phyloP scores from a whole-genome alignment of 306 rosid species.

The Biancaea sappan region DNA sequence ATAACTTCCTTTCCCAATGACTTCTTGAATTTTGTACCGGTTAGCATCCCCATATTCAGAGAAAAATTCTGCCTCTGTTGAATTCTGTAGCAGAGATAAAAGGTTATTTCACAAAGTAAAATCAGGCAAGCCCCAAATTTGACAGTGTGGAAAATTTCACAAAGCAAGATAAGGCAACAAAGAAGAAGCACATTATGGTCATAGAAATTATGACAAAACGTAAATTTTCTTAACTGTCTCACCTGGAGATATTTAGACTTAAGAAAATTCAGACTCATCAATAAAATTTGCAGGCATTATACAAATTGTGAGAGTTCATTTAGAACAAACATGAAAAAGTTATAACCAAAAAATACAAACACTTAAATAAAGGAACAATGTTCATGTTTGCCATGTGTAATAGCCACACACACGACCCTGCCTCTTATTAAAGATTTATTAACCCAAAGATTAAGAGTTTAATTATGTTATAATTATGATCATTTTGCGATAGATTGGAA shows the following conservation, averaged over 20 bases:
- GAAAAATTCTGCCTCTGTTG: slow-evolving; percentile 86
- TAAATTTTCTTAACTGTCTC: background rate
- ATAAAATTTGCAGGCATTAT: background rate
- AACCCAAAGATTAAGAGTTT: background rate
- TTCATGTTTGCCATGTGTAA: background rate
- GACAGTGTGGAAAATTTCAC: background rate
- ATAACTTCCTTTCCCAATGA: slow-evolving; percentile 96
- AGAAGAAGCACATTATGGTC: background rate
- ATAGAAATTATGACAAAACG: background rate
- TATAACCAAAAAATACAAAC: background rate
- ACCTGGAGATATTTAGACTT: background rate
- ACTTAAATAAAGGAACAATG: background rate
- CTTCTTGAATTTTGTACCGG: slow-evolving; percentile 92
- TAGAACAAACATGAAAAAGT: slow-evolving; percentile 2
- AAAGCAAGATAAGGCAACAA: slow-evolving; percentile 18
- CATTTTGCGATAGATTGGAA: background rate
- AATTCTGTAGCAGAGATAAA: slow-evolving; percentile 54
- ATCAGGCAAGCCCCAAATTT: slow-evolving; percentile 22
- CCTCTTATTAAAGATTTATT: slow-evolving; percentile 7
- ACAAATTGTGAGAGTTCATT: background rate
- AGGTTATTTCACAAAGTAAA: slow-evolving; percentile 21
- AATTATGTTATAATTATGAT: slow-evolving; percentile 8
- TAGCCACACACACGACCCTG: background rate
- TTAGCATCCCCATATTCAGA: slow-evolving; percentile 97
- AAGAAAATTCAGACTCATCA: background rate